A percentile compares a stretch with the other conserved stretches of the same genome.
Conservation (phyloP, 345 rosid genomes). For the Geranium rotundifolium region DNA sequence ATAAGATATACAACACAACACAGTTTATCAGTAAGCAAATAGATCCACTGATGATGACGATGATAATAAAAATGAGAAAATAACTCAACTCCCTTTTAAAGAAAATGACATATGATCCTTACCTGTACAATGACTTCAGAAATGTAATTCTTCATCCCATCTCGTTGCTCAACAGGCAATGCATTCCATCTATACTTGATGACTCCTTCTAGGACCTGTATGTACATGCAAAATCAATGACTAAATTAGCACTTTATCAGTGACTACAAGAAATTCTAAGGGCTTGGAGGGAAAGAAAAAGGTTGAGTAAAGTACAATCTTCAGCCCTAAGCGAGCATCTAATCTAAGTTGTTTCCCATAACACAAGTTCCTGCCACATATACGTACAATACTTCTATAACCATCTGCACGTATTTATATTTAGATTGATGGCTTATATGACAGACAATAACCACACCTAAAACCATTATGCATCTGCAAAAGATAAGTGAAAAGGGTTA, state of each 20-base stretch:
- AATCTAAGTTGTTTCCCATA: neutral
- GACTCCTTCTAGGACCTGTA: constrained; percentile 93
- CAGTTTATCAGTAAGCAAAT: neutral
- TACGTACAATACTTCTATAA: no score
- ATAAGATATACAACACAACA: neutral
- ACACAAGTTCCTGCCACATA: no score
- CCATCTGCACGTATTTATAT: no score
- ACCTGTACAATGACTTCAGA: constrained; percentile 99
- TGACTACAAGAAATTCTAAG: neutral
- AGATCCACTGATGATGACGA: no score
- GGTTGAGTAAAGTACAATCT: neutral
- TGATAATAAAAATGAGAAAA: neutral
- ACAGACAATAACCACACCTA: no score
- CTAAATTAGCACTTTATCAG: neutral
- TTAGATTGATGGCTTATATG: no score
- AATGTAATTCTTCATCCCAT: constrained; percentile 98
- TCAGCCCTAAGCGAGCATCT: neutral
- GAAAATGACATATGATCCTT: neutral
- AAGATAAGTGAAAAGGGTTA: no score
- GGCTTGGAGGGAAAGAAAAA: neutral
- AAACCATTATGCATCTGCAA: no score
- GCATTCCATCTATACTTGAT: constrained; percentile 99
- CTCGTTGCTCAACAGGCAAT: constrained; percentile 88
- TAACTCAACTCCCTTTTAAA: neutral
- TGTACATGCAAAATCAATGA: constrained; percentile 6